These are phyloP conservation scores for Cotoneaster glaucophyllus DNA, from an alignment of 306 rosid species.

Conservation along the genomic window DNA sequence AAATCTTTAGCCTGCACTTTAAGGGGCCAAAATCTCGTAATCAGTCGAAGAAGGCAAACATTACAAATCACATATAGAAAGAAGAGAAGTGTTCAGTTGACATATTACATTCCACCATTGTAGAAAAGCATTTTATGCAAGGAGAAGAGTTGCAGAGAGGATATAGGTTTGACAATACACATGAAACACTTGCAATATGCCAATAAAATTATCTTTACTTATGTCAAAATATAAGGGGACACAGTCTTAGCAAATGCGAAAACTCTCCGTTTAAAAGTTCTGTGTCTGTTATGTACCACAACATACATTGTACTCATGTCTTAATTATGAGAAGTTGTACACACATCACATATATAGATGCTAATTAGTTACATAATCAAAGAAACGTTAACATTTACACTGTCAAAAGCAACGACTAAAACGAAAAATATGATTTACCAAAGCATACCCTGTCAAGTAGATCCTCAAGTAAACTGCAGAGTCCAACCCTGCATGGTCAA, in stretches of 20 bases:
- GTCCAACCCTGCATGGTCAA: constrained; percentile 90
- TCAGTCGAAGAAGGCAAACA: constrained; percentile 16
- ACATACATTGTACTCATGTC: neutral
- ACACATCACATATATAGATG: neutral
- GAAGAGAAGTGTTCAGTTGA: neutral
- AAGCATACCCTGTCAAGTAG: constrained; percentile 75
- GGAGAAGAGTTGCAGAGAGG: neutral
- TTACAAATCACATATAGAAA: neutral
- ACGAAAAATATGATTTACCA: neutral
- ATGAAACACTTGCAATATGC: neutral
- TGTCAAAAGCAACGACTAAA: neutral
- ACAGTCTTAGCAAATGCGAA: neutral
- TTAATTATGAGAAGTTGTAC: neutral
- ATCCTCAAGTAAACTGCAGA: constrained; percentile 89
- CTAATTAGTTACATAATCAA: neutral
- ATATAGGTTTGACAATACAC: neutral
- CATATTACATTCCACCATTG: neutral
- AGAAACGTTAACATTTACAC: neutral
- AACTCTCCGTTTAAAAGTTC: too few species aligned
- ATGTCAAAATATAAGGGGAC: neutral
- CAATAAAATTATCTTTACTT: neutral
- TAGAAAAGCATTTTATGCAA: neutral
- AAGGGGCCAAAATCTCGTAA: constrained; percentile 6
- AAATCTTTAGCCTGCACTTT: constrained; percentile 79
- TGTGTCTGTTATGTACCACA: neutral